These are phyloP conservation scores for Setomelanomma holmii DNA, from an alignment of 2,329 filamentous ascomycete genomes.

Conservation along the genomic window DNA sequence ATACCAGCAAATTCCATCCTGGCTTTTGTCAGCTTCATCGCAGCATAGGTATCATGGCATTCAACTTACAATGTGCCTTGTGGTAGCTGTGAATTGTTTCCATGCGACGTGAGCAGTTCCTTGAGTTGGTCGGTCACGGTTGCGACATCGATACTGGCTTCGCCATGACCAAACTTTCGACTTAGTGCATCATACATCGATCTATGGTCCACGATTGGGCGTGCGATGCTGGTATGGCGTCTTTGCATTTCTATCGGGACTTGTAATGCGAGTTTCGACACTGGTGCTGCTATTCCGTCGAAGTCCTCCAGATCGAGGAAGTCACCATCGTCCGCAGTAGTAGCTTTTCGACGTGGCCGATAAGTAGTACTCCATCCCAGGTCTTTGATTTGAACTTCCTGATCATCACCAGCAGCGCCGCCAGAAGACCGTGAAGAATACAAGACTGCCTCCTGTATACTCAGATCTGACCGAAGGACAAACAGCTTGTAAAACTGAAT, in stretches of 20 bases:
- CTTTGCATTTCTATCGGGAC: slow-evolving; percentile 2
- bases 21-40: slow-evolving; percentile 10
- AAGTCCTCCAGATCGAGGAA: slow-evolving; percentile 39
- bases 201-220: slow-evolving; percentile 12
- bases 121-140: slow-evolving; percentile 19
- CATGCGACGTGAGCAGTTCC: slow-evolving; percentile 15
- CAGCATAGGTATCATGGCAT: too few species aligned
- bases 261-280: slow-evolving; percentile 13
- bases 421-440: slow-evolving; percentile 1
- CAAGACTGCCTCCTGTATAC: slow-evolving; percentile 34
- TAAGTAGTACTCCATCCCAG: slow-evolving; percentile 25
- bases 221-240: background rate
- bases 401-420: background rate
- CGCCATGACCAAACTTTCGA: background rate
- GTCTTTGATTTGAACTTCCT: slow-evolving; percentile 11
- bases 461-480: slow-evolving; percentile 29
- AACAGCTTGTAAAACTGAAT: slow-evolving; percentile 38
- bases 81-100: slow-evolving; percentile 6
- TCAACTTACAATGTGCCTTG: slow-evolving; percentile 35
- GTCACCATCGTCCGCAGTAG: slow-evolving; percentile 13
- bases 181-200: slow-evolving; percentile 23
- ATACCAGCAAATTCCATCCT: slow-evolving; percentile 31
- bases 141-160: slow-evolving; percentile 14
- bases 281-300: slow-evolving; percentile 13
- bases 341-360: slow-evolving; percentile 1